These are phyloP conservation scores for Pholiota conissans DNA, from an alignment of 768 basidiomycete species.

Conservation along the genomic window DNA sequence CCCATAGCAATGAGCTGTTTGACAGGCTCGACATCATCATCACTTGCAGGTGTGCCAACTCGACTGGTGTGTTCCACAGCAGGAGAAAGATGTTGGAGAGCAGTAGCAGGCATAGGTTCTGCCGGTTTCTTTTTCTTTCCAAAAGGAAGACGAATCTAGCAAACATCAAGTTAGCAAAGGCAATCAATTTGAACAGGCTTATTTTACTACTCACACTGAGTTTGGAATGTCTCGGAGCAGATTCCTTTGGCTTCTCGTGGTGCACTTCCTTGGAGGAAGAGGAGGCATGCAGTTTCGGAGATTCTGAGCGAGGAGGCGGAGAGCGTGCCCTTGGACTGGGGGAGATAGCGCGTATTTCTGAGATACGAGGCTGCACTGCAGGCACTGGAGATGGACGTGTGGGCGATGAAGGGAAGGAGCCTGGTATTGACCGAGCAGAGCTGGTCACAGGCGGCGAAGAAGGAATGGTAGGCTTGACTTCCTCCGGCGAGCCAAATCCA, in stretches of 20 bases:
- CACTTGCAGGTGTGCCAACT: constrained; percentile 50
- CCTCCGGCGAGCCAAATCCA: constrained; percentile 37
- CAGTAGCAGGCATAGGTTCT: constrained; percentile 40
- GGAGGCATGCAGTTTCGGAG: constrained; percentile 60
- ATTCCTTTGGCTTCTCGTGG: constrained; percentile 57
- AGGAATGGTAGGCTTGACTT: constrained; percentile 13
- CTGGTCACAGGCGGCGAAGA: constrained; percentile 30
- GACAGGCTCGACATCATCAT: constrained; percentile 75
- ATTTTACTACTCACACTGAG: constrained; percentile 60
- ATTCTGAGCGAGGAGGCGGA: constrained; percentile 51
- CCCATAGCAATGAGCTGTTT: constrained; percentile 88
- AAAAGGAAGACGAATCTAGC: constrained; percentile 79
- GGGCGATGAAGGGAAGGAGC: constrained; percentile 30
- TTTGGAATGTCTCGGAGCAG: constrained; percentile 65
- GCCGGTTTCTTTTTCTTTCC: constrained; percentile 69
- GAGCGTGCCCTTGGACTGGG: constrained; percentile 37
- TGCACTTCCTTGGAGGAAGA: constrained; percentile 57
- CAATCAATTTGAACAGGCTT: neutral
- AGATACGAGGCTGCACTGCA: constrained; percentile 37
- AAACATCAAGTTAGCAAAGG: neutral
- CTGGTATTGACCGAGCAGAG: constrained; percentile 18
- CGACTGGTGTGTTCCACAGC: constrained; percentile 46
- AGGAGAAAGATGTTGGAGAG: constrained; percentile 38
- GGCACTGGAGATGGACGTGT: constrained; percentile 38
- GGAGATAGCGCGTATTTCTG: constrained; percentile 20